Percentiles rank a stretch among this genome's conserved stretches.
Conservation (phyloP, 2,329 filamentous ascomycete genomes). For the Cladobotryum mycophilum region DNA sequence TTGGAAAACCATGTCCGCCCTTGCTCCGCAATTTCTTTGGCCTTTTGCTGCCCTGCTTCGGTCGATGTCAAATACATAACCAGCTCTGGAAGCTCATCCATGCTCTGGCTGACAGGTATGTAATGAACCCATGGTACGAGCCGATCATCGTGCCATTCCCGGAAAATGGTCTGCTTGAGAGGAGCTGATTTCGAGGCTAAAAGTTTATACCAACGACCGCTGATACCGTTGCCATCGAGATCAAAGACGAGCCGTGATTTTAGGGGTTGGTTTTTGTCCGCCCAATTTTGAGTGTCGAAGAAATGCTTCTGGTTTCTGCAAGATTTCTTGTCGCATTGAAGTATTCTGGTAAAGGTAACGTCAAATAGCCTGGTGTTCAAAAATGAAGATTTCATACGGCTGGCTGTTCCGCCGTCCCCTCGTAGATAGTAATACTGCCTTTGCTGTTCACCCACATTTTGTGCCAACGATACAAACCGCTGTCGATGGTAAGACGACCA, state of each 20-base stretch:
- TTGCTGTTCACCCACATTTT: slow-evolving; percentile 21
- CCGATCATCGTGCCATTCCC: slow-evolving; percentile 54
- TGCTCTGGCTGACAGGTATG: slow-evolving; percentile 42
- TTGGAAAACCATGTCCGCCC: slow-evolving; percentile 50
- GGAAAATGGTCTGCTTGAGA: slow-evolving; percentile 46
- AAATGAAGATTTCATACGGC: slow-evolving; percentile 22
- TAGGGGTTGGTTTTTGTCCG: slow-evolving; percentile 30
- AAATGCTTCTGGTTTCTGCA: slow-evolving; percentile 31
- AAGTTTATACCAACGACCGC: slow-evolving; percentile 46
- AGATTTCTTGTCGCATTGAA: slow-evolving; percentile 35
- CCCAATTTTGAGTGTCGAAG: slow-evolving; percentile 27
- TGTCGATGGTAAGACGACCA: slow-evolving; percentile 45
- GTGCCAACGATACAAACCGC: slow-evolving; percentile 34
- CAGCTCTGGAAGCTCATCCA: slow-evolving; percentile 47
- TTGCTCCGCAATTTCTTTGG: slow-evolving; percentile 44
- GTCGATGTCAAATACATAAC: slow-evolving; percentile 40
- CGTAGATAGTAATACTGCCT: slow-evolving; percentile 28
- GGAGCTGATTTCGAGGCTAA: slow-evolving; percentile 41
- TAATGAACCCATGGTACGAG: slow-evolving; percentile 53
- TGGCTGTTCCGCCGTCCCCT: slow-evolving; percentile 14
- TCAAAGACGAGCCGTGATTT: slow-evolving; percentile 41
- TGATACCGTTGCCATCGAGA: slow-evolving; percentile 50
- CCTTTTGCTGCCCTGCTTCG: slow-evolving; percentile 40
- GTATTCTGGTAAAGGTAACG: slow-evolving; percentile 38
- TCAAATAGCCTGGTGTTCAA: slow-evolving; percentile 35